Base-by-base conservation (phyloP, 2,329 filamentous ascomycete species). In the Fusarium buharicum region DNA sequence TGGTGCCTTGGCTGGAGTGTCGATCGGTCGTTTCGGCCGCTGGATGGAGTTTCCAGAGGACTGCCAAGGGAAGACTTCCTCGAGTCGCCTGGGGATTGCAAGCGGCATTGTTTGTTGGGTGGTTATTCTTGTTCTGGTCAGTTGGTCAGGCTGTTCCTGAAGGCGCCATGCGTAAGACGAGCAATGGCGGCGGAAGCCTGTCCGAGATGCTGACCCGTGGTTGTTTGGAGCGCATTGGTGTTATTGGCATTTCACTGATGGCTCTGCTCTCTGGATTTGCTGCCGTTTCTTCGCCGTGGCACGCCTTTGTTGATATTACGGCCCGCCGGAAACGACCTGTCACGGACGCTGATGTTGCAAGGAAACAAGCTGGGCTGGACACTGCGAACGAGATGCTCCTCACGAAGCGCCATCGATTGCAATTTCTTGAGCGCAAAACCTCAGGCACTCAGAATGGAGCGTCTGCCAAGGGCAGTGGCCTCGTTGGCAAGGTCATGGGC, bases 231-330 rank as follows among this genome's bases (percentile, higher is more conserved):
- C 77, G 92, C 39, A 87, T 96, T 22, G 92, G 92, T 12, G 89
- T 96, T 36, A 92, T 96, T 61, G 92, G 92, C 4, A 92, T 95
- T 52, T 88, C 90, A 43, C 78, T 95, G 49, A 96, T 96, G 91
- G 92, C 92, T 14, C 83, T 93, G 13, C 80, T 96, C n/a, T 92
- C 92, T 7, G 92, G 92, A 0, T 96, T 96, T 70, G 92, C 92
- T 6, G 91, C 91, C n/a, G 90, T 96, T 30, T 93, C 90, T 20
- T 90, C 90, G 2, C 87, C 93, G 2, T 96, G 92, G 91, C 90
- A 96, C 71, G 91, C 86, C 1, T 92, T 96, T 75, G 84, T 87
- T 20, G 86, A 87, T 27, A 85, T 84, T 34, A 79, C 85, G 40
- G 72, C 76, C 10, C 75, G 77, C 28, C 74, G 74, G 43, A 79